Conservation (phyloP, 257 asterid genomes). For the Solanum lycopersicoides region DNA sequence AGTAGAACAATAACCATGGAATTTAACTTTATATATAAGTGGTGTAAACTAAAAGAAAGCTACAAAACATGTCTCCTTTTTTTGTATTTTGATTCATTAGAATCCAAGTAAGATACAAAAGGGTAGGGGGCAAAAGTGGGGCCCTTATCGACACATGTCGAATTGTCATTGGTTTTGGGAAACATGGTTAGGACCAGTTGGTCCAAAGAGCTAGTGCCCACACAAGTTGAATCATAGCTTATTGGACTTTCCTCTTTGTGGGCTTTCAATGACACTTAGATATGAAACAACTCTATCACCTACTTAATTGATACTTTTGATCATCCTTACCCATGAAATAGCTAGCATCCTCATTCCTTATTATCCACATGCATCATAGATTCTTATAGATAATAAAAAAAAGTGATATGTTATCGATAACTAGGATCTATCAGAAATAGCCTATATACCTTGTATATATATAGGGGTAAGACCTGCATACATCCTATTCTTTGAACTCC, state of each 20-base stretch:
- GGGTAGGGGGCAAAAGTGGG: neutral
- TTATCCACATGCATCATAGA: neutral
- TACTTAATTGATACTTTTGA: neutral
- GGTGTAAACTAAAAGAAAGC: slow-evolving; percentile 50
- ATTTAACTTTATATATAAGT: slow-evolving; percentile 25
- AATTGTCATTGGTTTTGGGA: neutral
- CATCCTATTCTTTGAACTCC: neutral
- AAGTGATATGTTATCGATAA: neutral
- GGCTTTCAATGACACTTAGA: slow-evolving; percentile 7
- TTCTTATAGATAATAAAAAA: neutral
- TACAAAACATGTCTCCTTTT: slow-evolving; percentile 27
- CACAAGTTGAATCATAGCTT: neutral
- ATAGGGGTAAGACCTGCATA: too few relatives aligned
- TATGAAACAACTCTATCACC: neutral
- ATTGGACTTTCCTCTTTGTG: neutral
- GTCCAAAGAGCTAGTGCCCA: neutral
- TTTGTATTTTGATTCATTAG: neutral
- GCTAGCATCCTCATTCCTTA: neutral
- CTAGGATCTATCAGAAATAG: too few relatives aligned
- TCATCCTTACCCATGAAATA: neutral
- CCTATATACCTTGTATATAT: too few relatives aligned
- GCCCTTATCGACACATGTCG: neutral
- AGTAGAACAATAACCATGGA: slow-evolving; percentile 20
- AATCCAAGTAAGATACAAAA: neutral
- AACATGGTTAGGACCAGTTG: neutral